Evolutionary conservation across 2,329 filamentous ascomycete genomes (phyloP).

Genomic region (Botrytis paeoniae): DNA sequence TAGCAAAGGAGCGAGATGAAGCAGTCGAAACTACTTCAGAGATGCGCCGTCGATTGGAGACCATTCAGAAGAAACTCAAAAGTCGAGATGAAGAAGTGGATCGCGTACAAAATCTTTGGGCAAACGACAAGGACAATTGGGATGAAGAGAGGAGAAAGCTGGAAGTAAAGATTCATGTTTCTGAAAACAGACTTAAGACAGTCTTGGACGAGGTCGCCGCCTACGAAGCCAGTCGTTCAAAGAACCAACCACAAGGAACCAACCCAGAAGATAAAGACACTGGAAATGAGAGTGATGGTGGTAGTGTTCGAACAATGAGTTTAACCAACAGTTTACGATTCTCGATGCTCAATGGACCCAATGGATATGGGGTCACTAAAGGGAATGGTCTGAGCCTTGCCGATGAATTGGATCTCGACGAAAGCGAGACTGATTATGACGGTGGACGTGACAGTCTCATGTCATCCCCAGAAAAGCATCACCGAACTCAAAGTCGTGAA

Average conservation of each 20-base stretch:
- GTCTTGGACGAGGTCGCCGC: conserved; percentile 83
- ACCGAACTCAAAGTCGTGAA: conserved; percentile 56
- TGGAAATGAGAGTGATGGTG: conserved; percentile 60
- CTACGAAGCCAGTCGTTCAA: conserved; percentile 56
- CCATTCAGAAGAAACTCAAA: conserved; percentile 71
- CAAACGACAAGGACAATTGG: conserved; percentile 80
- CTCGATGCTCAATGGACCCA: conserved; percentile 62
- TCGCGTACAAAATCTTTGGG: conserved; percentile 75
- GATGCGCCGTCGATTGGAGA: conserved; percentile 72
- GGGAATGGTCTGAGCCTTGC: conserved; percentile 73
- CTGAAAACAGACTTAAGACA: conserved; percentile 78
- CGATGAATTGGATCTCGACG: conserved; percentile 83
- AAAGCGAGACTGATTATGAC: conserved; percentile 65
- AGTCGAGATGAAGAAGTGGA: conserved; percentile 80
- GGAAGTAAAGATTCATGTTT: conserved; percentile 85
- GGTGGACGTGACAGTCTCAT: conserved; percentile 64
- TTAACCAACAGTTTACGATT: conserved; percentile 70
- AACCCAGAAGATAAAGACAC: conserved; percentile 60
- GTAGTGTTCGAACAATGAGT: conserved; percentile 72
- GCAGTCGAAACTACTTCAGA: conserved; percentile 71
- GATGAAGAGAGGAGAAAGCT: conserved; percentile 76
- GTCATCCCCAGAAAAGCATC: conserved; percentile 47
- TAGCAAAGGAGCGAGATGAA: conserved; percentile 82
- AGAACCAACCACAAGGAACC: conserved; percentile 51
- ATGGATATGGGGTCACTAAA: conserved; percentile 52